Percentiles rank a stretch among this genome's conserved stretches.
Conservation (phyloP, 345 rosid species). For the Populus simonii region DNA sequence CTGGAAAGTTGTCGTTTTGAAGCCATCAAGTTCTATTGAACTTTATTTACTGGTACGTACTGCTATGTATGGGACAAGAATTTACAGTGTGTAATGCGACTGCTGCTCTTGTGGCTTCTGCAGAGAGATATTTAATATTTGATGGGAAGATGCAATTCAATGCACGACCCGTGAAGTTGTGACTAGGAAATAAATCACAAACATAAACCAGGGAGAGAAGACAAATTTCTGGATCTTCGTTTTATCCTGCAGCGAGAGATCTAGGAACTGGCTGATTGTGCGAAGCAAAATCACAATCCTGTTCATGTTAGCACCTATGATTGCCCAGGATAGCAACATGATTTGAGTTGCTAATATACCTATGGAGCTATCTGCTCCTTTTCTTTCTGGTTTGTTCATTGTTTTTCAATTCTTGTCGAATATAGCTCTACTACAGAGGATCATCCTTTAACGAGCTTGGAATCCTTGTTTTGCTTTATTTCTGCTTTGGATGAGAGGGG, state of each 20-base stretch:
- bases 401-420: not conserved
- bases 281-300: not conserved
- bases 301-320: not conserved
- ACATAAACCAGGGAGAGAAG: not conserved
- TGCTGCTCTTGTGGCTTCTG: not conserved
- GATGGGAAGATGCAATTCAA: not conserved
- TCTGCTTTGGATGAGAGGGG: too few species aligned
- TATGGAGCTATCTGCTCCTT: not conserved
- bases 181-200: not conserved
- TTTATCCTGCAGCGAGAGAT: not conserved
- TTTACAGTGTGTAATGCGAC: not conserved
- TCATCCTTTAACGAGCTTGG: not conserved
- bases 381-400: not conserved
- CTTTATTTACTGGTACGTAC: conserved; percentile 3
- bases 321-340: not conserved
- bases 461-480: not conserved
- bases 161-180: not conserved
- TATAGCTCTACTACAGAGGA: too few species aligned
- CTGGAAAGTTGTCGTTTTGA: not conserved
- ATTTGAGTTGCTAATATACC: not conserved
- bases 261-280: not conserved
- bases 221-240: not conserved
- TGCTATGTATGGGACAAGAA: not conserved
- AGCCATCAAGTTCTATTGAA: not conserved
- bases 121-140: not conserved